Base-by-base conservation (phyloP, 2,329 filamentous ascomycete species). In the Botrytis deweyae region DNA sequence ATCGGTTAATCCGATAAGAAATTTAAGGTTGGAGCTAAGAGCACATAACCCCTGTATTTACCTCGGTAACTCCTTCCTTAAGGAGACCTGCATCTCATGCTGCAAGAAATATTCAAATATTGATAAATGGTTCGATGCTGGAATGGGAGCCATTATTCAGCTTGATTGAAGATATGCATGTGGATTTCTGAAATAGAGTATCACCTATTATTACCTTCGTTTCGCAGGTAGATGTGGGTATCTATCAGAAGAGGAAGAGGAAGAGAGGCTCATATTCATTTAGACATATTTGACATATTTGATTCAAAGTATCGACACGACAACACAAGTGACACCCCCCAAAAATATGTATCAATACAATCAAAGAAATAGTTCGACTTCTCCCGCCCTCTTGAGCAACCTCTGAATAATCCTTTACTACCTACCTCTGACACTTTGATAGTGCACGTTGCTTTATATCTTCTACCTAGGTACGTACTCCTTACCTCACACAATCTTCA, bases 21-120 rank as follows among this genome's bases (percentile, higher is more conserved):
- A 70, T 70, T 70, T 70, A 70, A 70, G 68, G 68, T 70, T 70
- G n/a, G 9, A 36, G 55, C 68, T 64, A 49, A 63, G 18, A 6
- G n/a, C 2, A 44, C 8, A 62, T 20, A 29, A 22, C 14, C 65
- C 65, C 25, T 40, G 65, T 12, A 65, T 2, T 22, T 44, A 42
- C 62, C 62, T 64, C 62, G 62, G 62, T 29, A 64, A 40, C 62
- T 64, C 62, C 25, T 64, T 64, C 62, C 40, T 40, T 29, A 29
- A 18, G 40, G 38, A 64, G 38, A 44, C 38, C 2, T 44, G 62
- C 62, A 64, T 64, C 40, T 44, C 8, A 10, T 25, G 38, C 38
- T 64, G 38, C 62, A 64, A 64, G 62, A 44, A 44, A 42, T 29
- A 29, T 29, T 38, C 4, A 29, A 16, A 55, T 55, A 55, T 29